These are phyloP conservation scores for Kodamaea neixiangensis DNA, from an alignment of 805 yeast genomes.

Conservation along the genomic window DNA sequence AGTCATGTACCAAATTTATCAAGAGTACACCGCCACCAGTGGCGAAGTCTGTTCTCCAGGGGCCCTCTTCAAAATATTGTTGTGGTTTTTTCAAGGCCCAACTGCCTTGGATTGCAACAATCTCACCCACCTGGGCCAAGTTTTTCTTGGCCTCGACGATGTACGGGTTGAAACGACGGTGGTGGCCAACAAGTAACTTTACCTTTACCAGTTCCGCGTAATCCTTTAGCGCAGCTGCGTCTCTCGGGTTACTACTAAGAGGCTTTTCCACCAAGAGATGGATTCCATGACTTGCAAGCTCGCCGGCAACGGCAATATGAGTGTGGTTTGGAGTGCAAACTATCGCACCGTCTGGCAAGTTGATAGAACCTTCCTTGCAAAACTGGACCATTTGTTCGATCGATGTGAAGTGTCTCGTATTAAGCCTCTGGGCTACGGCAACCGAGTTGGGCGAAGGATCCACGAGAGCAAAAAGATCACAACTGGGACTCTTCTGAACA, in stretches of 20 bases:
- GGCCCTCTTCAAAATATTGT: constrained; percentile 34
- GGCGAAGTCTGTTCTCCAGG: constrained; percentile 38
- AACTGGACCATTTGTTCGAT: constrained; percentile 20
- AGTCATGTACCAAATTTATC: constrained; percentile 44
- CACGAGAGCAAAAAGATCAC: constrained; percentile 26
- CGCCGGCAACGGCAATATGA: constrained; percentile 34
- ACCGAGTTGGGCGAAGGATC: constrained; percentile 27
- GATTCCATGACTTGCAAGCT: constrained; percentile 37
- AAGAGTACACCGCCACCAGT: constrained; percentile 44
- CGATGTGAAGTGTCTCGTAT: constrained; percentile 20
- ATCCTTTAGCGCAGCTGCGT: constrained; percentile 34
- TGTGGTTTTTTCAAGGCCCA: constrained; percentile 42
- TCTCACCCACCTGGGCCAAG: constrained; percentile 30
- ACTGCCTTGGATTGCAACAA: constrained; percentile 42
- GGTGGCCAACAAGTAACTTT: constrained; percentile 42
- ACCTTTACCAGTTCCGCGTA: constrained; percentile 27
- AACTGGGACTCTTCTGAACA: constrained; percentile 20
- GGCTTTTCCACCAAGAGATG: constrained; percentile 45
- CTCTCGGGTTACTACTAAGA: constrained; percentile 34
- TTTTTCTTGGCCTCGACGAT: constrained; percentile 39
- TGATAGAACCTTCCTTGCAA: constrained; percentile 18
- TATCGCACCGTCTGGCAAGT: constrained; percentile 41
- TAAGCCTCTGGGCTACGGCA: constrained; percentile 18
- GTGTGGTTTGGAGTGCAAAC: constrained; percentile 46
- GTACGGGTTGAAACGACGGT: constrained; percentile 44